phyloP scores from a whole-genome alignment of 305 asterid species.

The Rubia tinctorum region DNA sequence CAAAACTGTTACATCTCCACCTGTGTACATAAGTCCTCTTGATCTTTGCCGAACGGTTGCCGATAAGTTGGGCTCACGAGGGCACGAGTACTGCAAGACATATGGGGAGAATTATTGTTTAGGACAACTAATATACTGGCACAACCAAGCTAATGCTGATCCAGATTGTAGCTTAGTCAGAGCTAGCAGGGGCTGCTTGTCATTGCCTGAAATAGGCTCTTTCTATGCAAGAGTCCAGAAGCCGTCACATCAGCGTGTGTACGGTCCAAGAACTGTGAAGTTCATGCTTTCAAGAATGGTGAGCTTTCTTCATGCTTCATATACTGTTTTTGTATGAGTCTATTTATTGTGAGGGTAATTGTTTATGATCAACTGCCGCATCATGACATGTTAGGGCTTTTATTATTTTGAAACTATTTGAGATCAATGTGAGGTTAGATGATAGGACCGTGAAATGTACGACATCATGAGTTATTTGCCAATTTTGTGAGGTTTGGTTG shows the following conservation, averaged over 20 bases:
- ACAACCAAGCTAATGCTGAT: constrained; percentile 71
- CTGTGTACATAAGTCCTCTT: constrained; percentile 86
- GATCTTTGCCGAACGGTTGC: constrained; percentile 94
- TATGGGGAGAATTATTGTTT: constrained; percentile 86
- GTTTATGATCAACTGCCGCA: background rate
- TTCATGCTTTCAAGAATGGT: constrained; percentile 93
- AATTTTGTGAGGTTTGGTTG: background rate
- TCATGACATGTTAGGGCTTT: constrained; percentile 1
- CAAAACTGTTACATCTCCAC: constrained; percentile 77
- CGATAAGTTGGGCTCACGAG: constrained; percentile 76
- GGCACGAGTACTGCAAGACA: constrained; percentile 87
- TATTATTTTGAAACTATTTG: background rate
- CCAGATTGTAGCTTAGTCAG: constrained; percentile 71
- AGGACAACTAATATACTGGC: constrained; percentile 94
- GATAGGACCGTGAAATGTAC: background rate
- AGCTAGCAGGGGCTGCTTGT: constrained; percentile 93
- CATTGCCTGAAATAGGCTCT: constrained; percentile 90
- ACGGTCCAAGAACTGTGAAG: constrained; percentile 89
- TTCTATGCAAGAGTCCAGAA: constrained; percentile 89
- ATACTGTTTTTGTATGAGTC: background rate
- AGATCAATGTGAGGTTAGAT: background rate
- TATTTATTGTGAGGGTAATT: background rate
- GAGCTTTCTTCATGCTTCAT: constrained; percentile 22
- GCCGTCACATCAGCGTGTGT: constrained; percentile 93
- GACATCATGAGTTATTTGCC: background rate